phyloP scores from a whole-genome alignment of 371 early-diverging fungal species.

The Vairimorpha necatrix region DNA sequence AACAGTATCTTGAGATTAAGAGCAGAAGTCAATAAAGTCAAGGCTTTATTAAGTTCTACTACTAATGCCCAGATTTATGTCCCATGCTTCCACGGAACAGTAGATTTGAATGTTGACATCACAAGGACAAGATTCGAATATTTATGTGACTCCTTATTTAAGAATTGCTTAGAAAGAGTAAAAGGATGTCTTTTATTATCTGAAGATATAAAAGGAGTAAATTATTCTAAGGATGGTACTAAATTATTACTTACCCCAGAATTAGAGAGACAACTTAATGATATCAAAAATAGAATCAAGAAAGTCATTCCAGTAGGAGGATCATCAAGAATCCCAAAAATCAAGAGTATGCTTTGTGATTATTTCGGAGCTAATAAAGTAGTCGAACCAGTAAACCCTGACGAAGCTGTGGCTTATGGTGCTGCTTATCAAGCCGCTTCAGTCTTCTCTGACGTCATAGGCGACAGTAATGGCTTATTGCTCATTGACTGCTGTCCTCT shows the following conservation, averaged over 20 bases:
- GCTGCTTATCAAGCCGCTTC: constrained; percentile 60
- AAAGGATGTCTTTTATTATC: constrained; percentile 31
- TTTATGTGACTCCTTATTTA: constrained; percentile 46
- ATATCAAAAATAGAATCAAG: constrained; percentile 31
- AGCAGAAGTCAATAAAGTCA: constrained; percentile 55
- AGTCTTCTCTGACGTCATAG: constrained; percentile 43
- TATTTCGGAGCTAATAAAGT: constrained; percentile 55
- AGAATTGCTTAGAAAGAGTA: constrained; percentile 42
- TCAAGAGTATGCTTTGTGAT: constrained; percentile 55
- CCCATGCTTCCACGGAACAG: constrained; percentile 68
- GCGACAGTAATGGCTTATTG: constrained; percentile 25
- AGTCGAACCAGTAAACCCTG: constrained; percentile 58
- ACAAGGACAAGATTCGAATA: constrained; percentile 51
- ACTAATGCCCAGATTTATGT: constrained; percentile 79
- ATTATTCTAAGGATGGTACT: constrained; percentile 45
- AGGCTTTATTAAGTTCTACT: constrained; percentile 70
- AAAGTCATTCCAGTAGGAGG: constrained; percentile 64
- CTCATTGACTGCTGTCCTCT: constrained; percentile 60
- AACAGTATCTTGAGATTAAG: constrained; percentile 54
- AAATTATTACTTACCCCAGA: constrained; percentile 40
- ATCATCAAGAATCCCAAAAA: constrained; percentile 63
- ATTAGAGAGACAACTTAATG: constrained; percentile 21
- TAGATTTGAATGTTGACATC: constrained; percentile 68
- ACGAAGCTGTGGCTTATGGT: constrained; percentile 63
- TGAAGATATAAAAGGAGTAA: constrained; percentile 6